Conservation (phyloP, 176 grass and related monocot genomes). For the Phoenix roebelenii region DNA sequence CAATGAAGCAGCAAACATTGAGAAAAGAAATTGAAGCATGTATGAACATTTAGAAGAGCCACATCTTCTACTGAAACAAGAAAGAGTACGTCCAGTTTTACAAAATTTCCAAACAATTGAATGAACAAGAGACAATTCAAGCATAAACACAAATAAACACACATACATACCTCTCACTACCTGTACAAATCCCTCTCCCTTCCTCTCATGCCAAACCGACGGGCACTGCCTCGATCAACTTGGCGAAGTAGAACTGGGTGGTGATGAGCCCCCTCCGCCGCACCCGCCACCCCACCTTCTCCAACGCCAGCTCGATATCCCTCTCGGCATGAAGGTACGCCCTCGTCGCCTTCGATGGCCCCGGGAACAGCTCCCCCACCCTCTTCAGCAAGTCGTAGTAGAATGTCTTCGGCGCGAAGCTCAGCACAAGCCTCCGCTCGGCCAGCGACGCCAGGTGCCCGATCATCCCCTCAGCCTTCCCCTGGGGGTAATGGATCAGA, state of each 20-base stretch:
- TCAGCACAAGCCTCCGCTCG: conserved; percentile 57
- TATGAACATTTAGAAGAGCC: no score
- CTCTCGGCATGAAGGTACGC: conserved; percentile 76
- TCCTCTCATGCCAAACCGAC: conserved; percentile 11
- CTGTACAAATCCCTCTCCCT: no score
- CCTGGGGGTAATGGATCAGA: conserved; percentile 83
- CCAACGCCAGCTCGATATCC: conserved; percentile 70
- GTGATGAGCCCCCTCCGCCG: conserved; percentile 60
- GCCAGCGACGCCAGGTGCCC: conserved; percentile 73
- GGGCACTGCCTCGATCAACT: conserved; percentile 68
- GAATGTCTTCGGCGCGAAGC: conserved; percentile 79
- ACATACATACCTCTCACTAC: no score
- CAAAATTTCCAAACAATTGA: no score
- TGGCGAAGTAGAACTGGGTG: conserved; percentile 98
- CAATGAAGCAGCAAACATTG: no score
- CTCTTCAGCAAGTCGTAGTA: conserved; percentile 81
- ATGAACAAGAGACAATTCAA: no score
- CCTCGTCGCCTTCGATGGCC: conserved; percentile 78
- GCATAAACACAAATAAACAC: no score
- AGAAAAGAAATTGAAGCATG: no score
- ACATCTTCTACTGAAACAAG: no score
- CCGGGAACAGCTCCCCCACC: conserved; percentile 82
- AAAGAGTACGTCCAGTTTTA: no score
- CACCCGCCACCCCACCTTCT: conserved; percentile 59
- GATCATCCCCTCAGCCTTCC: conserved; percentile 76